These are phyloP conservation scores for Cadophora sp. DNA, from an alignment of 2,329 filamentous ascomycete genomes.

Conservation along the genomic window DNA sequence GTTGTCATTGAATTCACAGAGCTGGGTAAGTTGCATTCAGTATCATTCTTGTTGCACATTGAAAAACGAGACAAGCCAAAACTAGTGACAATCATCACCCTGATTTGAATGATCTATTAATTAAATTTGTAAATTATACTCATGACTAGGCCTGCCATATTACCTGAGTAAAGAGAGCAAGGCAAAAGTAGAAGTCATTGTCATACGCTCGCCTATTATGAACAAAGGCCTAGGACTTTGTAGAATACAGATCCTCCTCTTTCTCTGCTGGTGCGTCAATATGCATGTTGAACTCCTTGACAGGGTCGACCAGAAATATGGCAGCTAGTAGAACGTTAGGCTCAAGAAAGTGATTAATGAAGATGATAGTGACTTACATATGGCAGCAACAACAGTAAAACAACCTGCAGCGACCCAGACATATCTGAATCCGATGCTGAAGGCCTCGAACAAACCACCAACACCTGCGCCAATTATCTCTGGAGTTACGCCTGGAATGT, in stretches of 20 bases:
- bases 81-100: too few species aligned
- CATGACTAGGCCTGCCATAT: too few species aligned
- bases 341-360: too few species aligned
- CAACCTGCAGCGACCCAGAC: slow-evolving; percentile 47
- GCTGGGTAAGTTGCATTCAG: too few species aligned
- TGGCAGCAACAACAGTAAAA: slow-evolving; percentile 43
- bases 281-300: slow-evolving; percentile 48
- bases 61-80: too few species aligned
- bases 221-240: not conserved
- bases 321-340: slow-evolving; percentile 20
- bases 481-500: slow-evolving; percentile 43
- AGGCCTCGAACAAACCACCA: slow-evolving; percentile 43
- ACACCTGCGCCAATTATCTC: slow-evolving; percentile 44
- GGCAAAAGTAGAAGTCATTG: too few species aligned
- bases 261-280: slow-evolving; percentile 49
- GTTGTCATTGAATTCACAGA: too few species aligned
- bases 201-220: too few species aligned
- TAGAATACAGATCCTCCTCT: slow-evolving; percentile 44
- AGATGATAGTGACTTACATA: slow-evolving; percentile 22
- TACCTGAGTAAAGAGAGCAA: too few species aligned
- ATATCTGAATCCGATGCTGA: slow-evolving; percentile 43
- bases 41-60: too few species aligned
- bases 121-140: too few species aligned
- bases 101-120: too few species aligned
- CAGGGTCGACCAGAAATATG: slow-evolving; percentile 46